Base-by-base conservation (phyloP, 2,329 filamentous ascomycete genomes). In the Proliferodiscus dingleyae region DNA sequence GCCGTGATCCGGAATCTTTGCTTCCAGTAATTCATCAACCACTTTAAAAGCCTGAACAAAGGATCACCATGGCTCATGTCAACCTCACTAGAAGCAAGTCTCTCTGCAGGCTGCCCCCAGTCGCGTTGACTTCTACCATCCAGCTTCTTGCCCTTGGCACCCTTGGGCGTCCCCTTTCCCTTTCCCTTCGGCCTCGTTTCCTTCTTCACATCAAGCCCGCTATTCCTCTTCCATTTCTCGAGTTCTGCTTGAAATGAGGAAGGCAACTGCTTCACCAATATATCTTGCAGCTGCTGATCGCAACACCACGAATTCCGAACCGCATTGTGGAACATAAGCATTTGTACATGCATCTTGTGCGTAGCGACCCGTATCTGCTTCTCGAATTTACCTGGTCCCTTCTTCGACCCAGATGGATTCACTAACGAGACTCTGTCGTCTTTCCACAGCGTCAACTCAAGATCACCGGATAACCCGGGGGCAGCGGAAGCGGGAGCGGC, bases 271-370 rank as follows among this genome's bases (percentile, higher is more conserved):
- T 81, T 80, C 3, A 93, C 73, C 61, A 96, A 72, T 13, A 82
- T 85, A 9, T 81, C 80, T 51, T 93, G 87, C 0, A 94, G 73
- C 51, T 86, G 78, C 3, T 75, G 65, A 57, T 97, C 87, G 55
- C 87, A 87, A 16, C 89, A 68, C 84, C 91, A 97, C 0, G 80
- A 73, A 63, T 97, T 96, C 33, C 87, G 80, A 11, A 93, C 67
- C 0, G 87, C 79, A 61, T 97, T 97, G 63, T 97, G 90, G 75
- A 85, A 96, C 49, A 98, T 75, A 13, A 98, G 71, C 42, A 82
- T 79, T 62, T 94, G 83, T 2, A 97, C 89, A 65, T 98, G 93
- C 55, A 95, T 75, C 56, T 87, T 87, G 65, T 98, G 93, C 1
- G 89, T 89, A 3, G 82, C 75, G 26, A 83, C 77, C 21, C 93